Base-by-base conservation (phyloP, 768 basidiomycete genomes). In the Melanogaster broomeanus region DNA sequence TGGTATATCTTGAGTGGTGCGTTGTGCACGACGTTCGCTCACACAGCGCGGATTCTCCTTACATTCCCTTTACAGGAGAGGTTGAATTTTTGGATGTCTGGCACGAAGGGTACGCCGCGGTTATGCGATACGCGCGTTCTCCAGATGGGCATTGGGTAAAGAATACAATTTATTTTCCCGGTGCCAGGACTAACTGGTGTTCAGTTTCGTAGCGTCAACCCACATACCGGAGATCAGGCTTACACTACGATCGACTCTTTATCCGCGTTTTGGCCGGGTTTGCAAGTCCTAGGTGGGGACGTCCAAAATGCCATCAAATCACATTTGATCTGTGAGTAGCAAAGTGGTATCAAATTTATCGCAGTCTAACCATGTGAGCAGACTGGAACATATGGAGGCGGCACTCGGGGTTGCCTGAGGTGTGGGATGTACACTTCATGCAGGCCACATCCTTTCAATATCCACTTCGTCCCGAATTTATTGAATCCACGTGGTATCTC, bases 201-300 rank as follows among this genome's bases (percentile, higher is more conserved):
- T 25, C 61, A 97, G 95, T 98, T 87, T 74, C 88, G 90, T 40
- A 84, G 80, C 21, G 84, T 94, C n/a, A 83, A 91, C 51, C 89
- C 94, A 71, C 72, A 82, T 44, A 82, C 74, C 25, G 93, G 95
- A 18, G 86, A 90, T 52, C 74, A 83, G 6, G 77, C 85, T 7
- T 90, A 86, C 62, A 72, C 77, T 40, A 88, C 85, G n/a, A 75
- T 96, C n/a, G 97, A 99, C 66, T 97, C 93, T 2, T 73, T 99
- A 15, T 92, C 93, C 2, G 94, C 97, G 1, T 99, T 98, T 68
- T 93, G 95, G 85, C 93, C 96, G n/a, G 97, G 95, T 19, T 75
- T 98, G 15, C 96, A 97, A 70, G 89, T 94, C 10, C 72, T 93
- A 12, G 84, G 85, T 4, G 90, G 90, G 18, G 90, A 97, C 72